Conservation (phyloP, 140 eudicot species). For the Flaveria floridana region DNA sequence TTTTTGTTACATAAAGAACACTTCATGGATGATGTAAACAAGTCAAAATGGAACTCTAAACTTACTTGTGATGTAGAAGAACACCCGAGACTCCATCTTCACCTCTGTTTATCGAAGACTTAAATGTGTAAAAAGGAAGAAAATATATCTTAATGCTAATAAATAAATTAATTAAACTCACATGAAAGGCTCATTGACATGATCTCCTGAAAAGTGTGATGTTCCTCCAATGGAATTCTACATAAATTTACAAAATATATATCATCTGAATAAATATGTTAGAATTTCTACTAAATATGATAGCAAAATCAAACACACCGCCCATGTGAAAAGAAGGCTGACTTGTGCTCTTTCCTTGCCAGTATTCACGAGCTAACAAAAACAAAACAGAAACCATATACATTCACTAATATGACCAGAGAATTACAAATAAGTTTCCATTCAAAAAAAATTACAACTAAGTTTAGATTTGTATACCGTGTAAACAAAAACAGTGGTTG, state of each 20-base stretch:
- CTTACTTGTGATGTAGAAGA: slow-evolving; percentile 96
- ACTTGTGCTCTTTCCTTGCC: slow-evolving; percentile 98
- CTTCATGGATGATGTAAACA: not conserved
- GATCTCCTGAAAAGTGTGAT: slow-evolving; percentile 91
- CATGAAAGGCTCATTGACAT: slow-evolving; percentile 91
- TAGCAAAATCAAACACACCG: slow-evolving; percentile 50
- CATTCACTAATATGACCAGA: slow-evolving; percentile 1
- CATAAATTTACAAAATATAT: not conserved
- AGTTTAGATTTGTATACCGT: slow-evolving; percentile 47
- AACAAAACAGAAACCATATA: slow-evolving; percentile 21
- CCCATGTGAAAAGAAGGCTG: slow-evolving; percentile 97
- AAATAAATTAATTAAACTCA: slow-evolving; percentile 35
- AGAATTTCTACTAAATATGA: not conserved
- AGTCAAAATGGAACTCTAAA: slow-evolving; percentile 11
- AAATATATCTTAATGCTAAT: not conserved
- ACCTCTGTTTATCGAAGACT: slow-evolving; percentile 45
- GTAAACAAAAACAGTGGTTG: slow-evolving; percentile 89
- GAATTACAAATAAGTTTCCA: not conserved
- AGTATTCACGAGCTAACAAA: slow-evolving; percentile 75
- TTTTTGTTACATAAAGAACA: not conserved
- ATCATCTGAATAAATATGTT: slow-evolving; percentile 12
- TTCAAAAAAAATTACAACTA: too few species aligned
- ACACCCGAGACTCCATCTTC: slow-evolving; percentile 98
- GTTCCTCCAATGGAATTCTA: slow-evolving; percentile 95
- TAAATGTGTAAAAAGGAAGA: not conserved